Evolutionary conservation across 75 land plant genomes (phyloP), one percentile per base, ranked within the genome.

Genomic region (Pinus albicaulis): DNA sequence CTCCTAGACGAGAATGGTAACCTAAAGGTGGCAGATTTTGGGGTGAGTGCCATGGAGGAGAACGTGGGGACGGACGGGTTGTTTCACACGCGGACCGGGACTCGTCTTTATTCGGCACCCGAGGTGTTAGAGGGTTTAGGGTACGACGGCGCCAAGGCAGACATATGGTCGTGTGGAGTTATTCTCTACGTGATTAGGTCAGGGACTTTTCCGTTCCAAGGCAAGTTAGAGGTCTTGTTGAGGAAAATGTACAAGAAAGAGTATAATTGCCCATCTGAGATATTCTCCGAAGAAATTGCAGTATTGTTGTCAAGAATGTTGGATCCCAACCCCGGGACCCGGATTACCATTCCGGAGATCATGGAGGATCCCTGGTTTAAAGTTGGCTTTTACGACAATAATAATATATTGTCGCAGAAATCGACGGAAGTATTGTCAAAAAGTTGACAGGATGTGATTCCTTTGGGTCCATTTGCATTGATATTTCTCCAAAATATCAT

Each of bases 91-190:
- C 78, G 80, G 7, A 86, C 88, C 64, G 91, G 91, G 1, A 86
- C 93, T 0, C 91, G 89, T 60, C 86, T 85, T 15, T 91, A 78
- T 78, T 38, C 83, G 3, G 93, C 93, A 26, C 93, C 93, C 10
- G 91, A 91, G 80, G 82, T 91, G 3, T 52, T 85, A 0, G 3
- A 24, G 4, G 57, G 83, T 5, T 44, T 15, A 17, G 88, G 84
- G 2, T 90, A 90, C 76, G 85, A 83, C 56, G 92, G 92, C 3
- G 53, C 77, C 5, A 83, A 79, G 65, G 87, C 90, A 17, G 87
- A 90, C 44, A 82, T 83, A 1, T 90, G 92, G 92, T 90, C 92
- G 0, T 90, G 92, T 26, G 92, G 92, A 0, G 88, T 85, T 22
- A 64, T 90, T 1, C 74, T 90, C n/a, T 87, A 71, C 74, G 78